Evolutionary conservation across 2,329 filamentous ascomycete genomes (phyloP).

Genomic region (Nannizziopsis arthrosporioides): DNA sequence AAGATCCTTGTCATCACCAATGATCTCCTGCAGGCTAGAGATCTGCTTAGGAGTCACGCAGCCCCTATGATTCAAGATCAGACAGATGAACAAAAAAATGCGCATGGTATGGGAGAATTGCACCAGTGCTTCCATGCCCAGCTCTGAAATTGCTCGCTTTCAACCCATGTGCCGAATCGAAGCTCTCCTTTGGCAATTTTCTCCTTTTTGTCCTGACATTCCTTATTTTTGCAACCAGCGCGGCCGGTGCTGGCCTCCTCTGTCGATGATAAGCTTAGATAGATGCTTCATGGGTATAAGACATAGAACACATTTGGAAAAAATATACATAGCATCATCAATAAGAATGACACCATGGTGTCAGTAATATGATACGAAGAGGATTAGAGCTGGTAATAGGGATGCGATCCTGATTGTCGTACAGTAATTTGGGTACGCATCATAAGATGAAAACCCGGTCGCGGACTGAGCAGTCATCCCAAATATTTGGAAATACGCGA

Average conservation of each 20-base stretch:
- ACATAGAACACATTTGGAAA: no score
- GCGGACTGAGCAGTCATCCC: no score
- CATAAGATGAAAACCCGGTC: no score
- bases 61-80: conserved; percentile 48
- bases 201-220: conserved; percentile 56
- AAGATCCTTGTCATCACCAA: conserved; percentile 42
- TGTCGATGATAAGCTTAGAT: conserved; percentile 28
- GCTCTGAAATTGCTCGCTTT: conserved; percentile 47
- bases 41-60: conserved; percentile 72
- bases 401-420: no score
- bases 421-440: no score
- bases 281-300: not conserved
- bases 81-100: not conserved
- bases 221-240: conserved; percentile 59
- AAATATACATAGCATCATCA: no score
- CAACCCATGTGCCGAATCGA: conserved; percentile 63
- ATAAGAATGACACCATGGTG: no score
- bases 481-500: no score
- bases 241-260: conserved; percentile 61
- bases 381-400: no score
- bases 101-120: not conserved
- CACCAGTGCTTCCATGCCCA: conserved; percentile 84
- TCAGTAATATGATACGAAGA: no score
- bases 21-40: conserved; percentile 48
- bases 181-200: conserved; percentile 74